phyloP scores from a whole-genome alignment of 2,329 filamentous ascomycete genomes.

The Fusarium secorum region DNA sequence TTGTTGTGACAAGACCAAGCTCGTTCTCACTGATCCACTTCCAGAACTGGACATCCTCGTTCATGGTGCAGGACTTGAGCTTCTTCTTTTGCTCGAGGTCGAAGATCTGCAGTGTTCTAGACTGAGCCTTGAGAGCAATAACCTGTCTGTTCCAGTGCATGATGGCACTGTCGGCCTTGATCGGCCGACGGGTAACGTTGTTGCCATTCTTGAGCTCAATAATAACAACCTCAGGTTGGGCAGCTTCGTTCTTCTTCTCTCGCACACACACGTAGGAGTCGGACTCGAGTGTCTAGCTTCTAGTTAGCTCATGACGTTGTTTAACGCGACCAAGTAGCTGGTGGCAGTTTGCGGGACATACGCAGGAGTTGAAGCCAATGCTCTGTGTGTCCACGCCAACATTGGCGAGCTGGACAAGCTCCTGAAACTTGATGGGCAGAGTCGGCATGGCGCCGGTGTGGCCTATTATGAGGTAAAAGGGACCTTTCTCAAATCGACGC shows the following conservation, averaged over 20 bases:
- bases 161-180: constrained; percentile 99
- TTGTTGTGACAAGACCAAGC: constrained; percentile 89
- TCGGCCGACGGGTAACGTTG: constrained; percentile 91
- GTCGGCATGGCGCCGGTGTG: constrained; percentile 63
- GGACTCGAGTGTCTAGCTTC: constrained; percentile 88
- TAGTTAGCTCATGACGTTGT: constrained; percentile 32
- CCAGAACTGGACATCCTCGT: constrained; percentile 98
- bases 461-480: constrained; percentile 40
- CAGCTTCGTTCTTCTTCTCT: constrained; percentile 86
- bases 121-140: constrained; percentile 95
- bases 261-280: constrained; percentile 96
- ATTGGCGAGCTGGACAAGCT: constrained; percentile 76
- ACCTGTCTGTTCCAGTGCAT: constrained; percentile 99
- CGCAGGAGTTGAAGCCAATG: constrained; percentile 83
- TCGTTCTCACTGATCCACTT: constrained; percentile 96
- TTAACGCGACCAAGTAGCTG: background rate
- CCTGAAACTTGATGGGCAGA: constrained; percentile 91
- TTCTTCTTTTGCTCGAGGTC: constrained; percentile 92
- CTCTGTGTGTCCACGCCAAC: constrained; percentile 56
- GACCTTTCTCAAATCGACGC: constrained; percentile 38
- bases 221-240: constrained; percentile 94
- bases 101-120: constrained; percentile 95
- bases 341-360: constrained; percentile 54
- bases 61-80: constrained; percentile 96
- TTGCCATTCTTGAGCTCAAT: constrained; percentile 97